Evolutionary conservation across 805 yeast species (phyloP).

Genomic region (Metschnikowia colocasiae): DNA sequence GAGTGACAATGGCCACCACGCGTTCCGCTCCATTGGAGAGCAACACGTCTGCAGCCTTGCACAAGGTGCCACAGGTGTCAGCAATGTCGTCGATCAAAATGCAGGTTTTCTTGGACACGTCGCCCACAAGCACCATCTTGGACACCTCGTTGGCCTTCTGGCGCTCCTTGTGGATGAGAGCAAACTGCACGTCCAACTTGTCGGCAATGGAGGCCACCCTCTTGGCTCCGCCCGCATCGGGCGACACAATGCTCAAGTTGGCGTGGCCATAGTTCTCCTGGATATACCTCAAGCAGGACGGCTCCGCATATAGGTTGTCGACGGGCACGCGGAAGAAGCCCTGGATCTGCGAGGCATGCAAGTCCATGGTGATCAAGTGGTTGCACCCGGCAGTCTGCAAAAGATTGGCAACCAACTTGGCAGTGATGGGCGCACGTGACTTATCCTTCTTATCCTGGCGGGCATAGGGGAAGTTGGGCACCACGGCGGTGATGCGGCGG

Average conservation of each 20-base stretch:
- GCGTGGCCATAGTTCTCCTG: conserved; percentile 54
- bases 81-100: conserved; percentile 96
- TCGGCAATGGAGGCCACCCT: conserved; percentile 95
- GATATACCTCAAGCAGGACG: conserved; percentile 79
- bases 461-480: conserved; percentile 95
- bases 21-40: conserved; percentile 75
- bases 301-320: conserved; percentile 93
- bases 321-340: conserved; percentile 96
- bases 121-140: conserved; percentile 94
- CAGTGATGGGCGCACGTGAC: conserved; percentile 93
- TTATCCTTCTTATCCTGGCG: conserved; percentile 97
- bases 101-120: conserved; percentile 79
- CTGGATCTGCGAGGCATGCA: conserved; percentile 97
- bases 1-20: conserved; percentile 93
- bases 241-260: conserved; percentile 75
- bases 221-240: conserved; percentile 99
- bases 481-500: conserved; percentile 86
- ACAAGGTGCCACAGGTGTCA: conserved; percentile 95
- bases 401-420: conserved; percentile 88
- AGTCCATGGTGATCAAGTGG: conserved; percentile 94
- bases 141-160: conserved; percentile 93
- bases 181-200: conserved; percentile 85
- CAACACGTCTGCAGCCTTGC: conserved; percentile 88
- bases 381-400: conserved; percentile 91
- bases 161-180: conserved; percentile 94